Evolutionary conservation across 306 rosid genomes (phyloP).

Genomic region (Sphenostylis stenocarpa): DNA sequence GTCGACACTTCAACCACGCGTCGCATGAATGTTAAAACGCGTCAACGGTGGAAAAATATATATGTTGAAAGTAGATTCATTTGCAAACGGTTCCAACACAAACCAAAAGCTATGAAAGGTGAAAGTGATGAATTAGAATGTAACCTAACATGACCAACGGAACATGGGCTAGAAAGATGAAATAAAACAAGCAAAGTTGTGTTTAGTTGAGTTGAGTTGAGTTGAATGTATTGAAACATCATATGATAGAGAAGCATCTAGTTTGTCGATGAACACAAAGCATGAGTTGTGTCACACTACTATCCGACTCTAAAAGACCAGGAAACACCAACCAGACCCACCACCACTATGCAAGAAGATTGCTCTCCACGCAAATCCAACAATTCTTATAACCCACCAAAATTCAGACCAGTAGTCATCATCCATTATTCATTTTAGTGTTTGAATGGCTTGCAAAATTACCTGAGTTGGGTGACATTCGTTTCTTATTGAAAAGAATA

Average conservation of each 20-base stretch:
- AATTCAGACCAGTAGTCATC: neutral
- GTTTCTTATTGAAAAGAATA: neutral
- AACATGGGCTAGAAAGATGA: neutral
- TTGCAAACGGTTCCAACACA: no score
- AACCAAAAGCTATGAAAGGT: neutral
- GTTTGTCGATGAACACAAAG: neutral
- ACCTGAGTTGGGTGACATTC: neutral
- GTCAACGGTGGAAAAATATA: no score
- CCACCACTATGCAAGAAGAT: neutral
- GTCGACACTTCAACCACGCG: neutral
- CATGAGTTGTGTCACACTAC: neutral
- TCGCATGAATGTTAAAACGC: neutral
- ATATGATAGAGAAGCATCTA: neutral
- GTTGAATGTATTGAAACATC: neutral
- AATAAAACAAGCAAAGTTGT: neutral
- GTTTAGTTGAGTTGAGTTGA: no score
- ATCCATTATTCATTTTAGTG: neutral
- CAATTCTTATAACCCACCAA: neutral
- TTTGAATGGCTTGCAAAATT: neutral
- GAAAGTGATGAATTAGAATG: neutral
- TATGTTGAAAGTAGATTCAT: no score
- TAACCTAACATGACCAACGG: neutral
- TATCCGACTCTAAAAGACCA: neutral
- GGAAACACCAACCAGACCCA: neutral
- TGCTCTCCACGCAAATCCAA: constrained; percentile 14